Evolutionary conservation across 768 basidiomycete species (phyloP), one percentile per base, ranked within the genome.

Genomic region (Suillus discolor): DNA sequence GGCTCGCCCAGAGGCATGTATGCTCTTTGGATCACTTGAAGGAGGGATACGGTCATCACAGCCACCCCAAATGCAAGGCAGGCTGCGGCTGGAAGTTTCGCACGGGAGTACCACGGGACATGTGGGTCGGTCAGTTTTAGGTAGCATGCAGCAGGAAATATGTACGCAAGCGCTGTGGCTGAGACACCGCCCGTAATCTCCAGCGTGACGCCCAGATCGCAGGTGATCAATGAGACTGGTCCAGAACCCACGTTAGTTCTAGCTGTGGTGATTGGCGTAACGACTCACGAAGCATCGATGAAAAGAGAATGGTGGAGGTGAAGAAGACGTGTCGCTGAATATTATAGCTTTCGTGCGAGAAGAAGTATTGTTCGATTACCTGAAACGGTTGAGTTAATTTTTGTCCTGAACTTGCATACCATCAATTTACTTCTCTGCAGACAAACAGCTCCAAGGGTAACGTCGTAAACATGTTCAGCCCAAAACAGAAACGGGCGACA

Each of bases 131-230:
- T 74, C 57, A 97, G 87, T 75, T 91, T 91, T 71, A 93, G 79
- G 80, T 92, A 95, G 75, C 94, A 97, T 3, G 87, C 89, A 0
- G 94, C 90, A 12, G 94, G 92, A 74, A 95, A 95, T 68, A 98
- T 95, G 79, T 90, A 98, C 4, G 97, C 97, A 12, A 98, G 85
- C 0, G 94, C 88, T 0, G 95, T 94, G 6, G 93, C 93, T 16
- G 93, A 93, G 13, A 93, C 85, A n/a, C 97, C 97, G n/a, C 97
- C 97, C 0, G 96, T 96, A 53, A 99, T 92, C 80, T 99, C 97
- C 45, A 99, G 89, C 80, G 97, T 97, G 54, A 98, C 91, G n/a
- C 97, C 97, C 16, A 99, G 85, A 76, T 99, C 97, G 74, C 96
- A 97, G 1, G 97, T 98, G 65, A 96, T 83, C 63, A 98, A 83